phyloP scores from a whole-genome alignment of 2,329 filamentous ascomycete genomes.

The Ophiostoma himal-ulmi region DNA sequence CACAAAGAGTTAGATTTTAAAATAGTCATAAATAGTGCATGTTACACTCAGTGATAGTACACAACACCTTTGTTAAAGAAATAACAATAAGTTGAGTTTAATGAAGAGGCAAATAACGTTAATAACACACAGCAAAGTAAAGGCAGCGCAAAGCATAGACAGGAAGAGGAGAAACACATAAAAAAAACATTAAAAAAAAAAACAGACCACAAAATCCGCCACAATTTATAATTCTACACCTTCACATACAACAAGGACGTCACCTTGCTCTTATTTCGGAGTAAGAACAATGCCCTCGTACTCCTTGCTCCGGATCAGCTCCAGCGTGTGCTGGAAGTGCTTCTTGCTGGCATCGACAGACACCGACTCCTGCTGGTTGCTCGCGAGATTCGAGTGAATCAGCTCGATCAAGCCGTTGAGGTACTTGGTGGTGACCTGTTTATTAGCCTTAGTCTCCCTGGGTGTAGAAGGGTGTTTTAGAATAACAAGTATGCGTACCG shows the following conservation, averaged over 20 bases:
- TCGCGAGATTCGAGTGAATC: conserved; percentile 87
- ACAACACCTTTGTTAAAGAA: background rate
- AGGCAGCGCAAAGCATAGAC: background rate
- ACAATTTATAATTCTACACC: conserved; percentile 13
- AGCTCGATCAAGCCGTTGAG: conserved; percentile 96
- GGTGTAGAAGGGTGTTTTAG: background rate
- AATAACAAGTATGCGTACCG: conserved; percentile 40
- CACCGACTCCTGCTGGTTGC: conserved; percentile 70
- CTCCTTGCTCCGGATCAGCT: conserved; percentile 85
- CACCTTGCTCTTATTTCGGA: conserved; percentile 37
- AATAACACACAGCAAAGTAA: background rate
- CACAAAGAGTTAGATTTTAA: background rate
- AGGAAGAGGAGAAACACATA: background rate
- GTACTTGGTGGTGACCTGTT: conserved; percentile 78
- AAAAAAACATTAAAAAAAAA: background rate
- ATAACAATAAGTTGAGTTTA: background rate
- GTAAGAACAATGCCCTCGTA: conserved; percentile 86
- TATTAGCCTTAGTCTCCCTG: background rate
- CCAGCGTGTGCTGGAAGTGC: conserved; percentile 90
- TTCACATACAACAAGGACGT: background rate
- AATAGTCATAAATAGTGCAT: background rate
- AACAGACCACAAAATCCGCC: background rate
- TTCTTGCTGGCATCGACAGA: conserved; percentile 83
- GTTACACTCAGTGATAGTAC: background rate
- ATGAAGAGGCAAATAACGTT: background rate